Conservation (phyloP, 176 grass and related monocot genomes). For the Raddia guianensis region DNA sequence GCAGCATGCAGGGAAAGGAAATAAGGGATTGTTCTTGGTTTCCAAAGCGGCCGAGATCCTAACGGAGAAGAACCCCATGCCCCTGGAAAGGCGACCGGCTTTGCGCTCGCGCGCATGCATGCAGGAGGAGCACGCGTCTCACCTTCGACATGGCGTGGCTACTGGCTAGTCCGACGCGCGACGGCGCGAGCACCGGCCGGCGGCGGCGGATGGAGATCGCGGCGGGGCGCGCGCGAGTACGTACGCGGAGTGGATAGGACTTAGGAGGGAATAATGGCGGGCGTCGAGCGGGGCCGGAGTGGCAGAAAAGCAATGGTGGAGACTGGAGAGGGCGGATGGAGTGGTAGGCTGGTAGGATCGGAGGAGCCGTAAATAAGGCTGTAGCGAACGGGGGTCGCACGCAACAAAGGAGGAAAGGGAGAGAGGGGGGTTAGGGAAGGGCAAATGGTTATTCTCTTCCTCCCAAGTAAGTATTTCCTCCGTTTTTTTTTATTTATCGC, state of each 20-base stretch:
- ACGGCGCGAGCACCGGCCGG: conserved; percentile 21
- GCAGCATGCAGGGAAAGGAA: neutral
- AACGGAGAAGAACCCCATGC: conserved; percentile 1
- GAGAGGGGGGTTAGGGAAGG: neutral
- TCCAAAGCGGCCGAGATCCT: conserved; percentile 39
- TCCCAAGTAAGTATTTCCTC: too few relatives aligned
- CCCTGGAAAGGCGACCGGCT: conserved; percentile 38
- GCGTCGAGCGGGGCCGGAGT: neutral
- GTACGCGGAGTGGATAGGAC: neutral
- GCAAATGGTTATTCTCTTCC: conserved; percentile 44
- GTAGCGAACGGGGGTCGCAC: conserved; percentile 12
- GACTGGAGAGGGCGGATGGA: conserved; percentile 9
- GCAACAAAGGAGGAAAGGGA: conserved; percentile 6
- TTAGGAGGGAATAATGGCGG: neutral
- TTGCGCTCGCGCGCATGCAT: conserved; percentile 1
- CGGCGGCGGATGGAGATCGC: neutral
- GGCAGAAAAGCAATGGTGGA: conserved; percentile 31
- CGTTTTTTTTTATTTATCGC: too few relatives aligned
- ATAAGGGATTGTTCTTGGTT: neutral
- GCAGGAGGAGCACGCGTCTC: neutral
- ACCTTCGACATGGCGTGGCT: conserved; percentile 51
- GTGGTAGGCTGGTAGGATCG: neutral
- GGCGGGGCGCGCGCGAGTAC: neutral
- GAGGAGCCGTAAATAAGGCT: conserved; percentile 38
- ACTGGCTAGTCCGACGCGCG: neutral